phyloP scores from a whole-genome alignment of 1,284 basidiomycete genomes.

The Cutaneotrichosporon cavernicola region DNA sequence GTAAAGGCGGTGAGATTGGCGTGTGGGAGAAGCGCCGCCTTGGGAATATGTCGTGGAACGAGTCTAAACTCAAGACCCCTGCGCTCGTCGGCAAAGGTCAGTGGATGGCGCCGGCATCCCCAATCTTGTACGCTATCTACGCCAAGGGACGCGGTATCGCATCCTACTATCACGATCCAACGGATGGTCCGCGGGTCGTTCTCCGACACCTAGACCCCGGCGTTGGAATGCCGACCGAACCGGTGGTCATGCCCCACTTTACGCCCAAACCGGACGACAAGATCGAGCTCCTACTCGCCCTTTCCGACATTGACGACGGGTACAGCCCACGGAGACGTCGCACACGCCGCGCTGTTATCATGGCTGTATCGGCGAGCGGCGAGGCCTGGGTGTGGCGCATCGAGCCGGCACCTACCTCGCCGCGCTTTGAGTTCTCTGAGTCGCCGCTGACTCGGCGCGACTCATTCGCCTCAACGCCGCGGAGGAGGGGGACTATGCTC shows the following conservation, averaged over 20 bases:
- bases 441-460: constrained; percentile 1
- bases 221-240: constrained; percentile 29
- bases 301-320: constrained; percentile 53
- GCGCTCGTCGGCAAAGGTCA: constrained; percentile 43
- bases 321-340: constrained; percentile 34
- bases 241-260: constrained; percentile 42
- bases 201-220: constrained; percentile 46
- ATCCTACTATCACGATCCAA: constrained; percentile 29
- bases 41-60: constrained; percentile 28
- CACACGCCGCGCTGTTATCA: constrained; percentile 46
- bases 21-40: constrained; percentile 46
- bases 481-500: not conserved
- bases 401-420: constrained; percentile 28
- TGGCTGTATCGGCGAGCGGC: constrained; percentile 40
- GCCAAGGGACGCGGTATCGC: constrained; percentile 51
- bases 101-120: constrained; percentile 30
- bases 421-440: constrained; percentile 15
- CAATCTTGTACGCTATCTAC: constrained; percentile 40
- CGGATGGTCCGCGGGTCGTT: constrained; percentile 27
- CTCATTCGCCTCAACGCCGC: not conserved
- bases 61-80: constrained; percentile 9
- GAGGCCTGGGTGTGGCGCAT: constrained; percentile 51
- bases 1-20: constrained; percentile 40
- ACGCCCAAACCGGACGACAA: constrained; percentile 34
- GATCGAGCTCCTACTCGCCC: constrained; percentile 44